These are phyloP conservation scores for Neopestalotiopsis rosae DNA, from an alignment of 2,329 filamentous ascomycete genomes.

Conservation along the genomic window DNA sequence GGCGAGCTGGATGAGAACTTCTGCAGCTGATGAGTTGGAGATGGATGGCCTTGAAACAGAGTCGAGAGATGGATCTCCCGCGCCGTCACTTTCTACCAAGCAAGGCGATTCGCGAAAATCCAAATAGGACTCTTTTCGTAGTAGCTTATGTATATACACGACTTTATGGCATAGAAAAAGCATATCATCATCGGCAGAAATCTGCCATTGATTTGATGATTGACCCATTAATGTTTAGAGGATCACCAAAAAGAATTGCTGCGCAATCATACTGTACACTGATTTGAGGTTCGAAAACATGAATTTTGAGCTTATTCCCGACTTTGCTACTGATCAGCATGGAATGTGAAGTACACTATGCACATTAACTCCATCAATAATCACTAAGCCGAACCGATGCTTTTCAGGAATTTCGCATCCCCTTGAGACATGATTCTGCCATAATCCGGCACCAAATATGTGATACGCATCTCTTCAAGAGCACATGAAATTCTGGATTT, in stretches of 20 bases:
- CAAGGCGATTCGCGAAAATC: background rate
- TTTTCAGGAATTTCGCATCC: too few species aligned
- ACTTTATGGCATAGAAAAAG: background rate
- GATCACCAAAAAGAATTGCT: background rate
- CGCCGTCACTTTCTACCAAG: background rate
- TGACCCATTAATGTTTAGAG: background rate
- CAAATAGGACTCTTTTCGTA: background rate
- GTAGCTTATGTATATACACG: background rate
- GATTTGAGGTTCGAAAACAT: too few species aligned
- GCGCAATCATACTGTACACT: background rate
- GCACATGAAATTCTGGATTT: too few species aligned
- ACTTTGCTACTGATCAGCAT: too few species aligned
- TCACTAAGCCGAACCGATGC: too few species aligned
- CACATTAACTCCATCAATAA: too few species aligned
- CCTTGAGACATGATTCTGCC: too few species aligned
- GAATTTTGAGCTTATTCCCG: too few species aligned
- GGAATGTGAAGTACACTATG: too few species aligned
- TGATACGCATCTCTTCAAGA: too few species aligned
- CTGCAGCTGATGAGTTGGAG: constrained; percentile 36
- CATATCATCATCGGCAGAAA: background rate
- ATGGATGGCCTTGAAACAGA: constrained; percentile 22
- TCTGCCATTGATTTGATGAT: background rate
- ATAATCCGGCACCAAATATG: too few species aligned
- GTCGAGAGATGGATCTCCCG: background rate
- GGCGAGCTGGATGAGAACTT: constrained; percentile 38